Base-by-base conservation (phyloP, 2,329 filamentous ascomycete genomes). In the Colletotrichum tamarilloi region DNA sequence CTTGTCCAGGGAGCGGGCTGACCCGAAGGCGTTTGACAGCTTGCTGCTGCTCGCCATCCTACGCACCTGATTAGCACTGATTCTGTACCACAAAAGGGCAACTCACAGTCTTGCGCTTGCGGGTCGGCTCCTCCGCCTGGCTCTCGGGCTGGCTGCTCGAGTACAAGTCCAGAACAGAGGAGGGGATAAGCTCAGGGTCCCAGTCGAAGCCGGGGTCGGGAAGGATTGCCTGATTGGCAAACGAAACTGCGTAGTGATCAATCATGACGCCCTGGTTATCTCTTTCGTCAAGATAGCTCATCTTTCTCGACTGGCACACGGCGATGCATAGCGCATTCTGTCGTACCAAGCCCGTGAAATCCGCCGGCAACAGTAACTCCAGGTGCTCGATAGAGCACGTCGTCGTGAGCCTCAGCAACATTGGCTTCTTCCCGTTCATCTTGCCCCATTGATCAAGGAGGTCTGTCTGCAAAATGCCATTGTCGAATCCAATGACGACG, bases 301-400 rank as follows among this genome's bases (percentile, higher is more conserved):
- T 77, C 30, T 74, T 76, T 76, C 79, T 80, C 35, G 79, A 79
- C 58, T 79, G 80, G 9, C 77, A 78, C 24, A 82, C 70, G 52
- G 79, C 78, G 24, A 80, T 75, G 30, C 86, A 76, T 1, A 87
- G 80, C 2, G 84, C 82, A 64, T 85, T 88, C 71, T 86, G 88
- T 19, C 85, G 84, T 75, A 90, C 87, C 6, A 89, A 68, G 0
- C 78, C 74, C n/a, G 83, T 80, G 63, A 85, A 74, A 5, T 79
- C 76, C 2, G 82, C 79, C 1, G 82, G 81, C 30, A 90, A 80
- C 19, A 85, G 82, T 62, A 87, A 79, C 69, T 87, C 85, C 55
- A 91, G 83, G 72, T 91, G 89, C 77, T 91, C 89, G 49, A 91
- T 84, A 1, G 88, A 88, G 74, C 87, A 85, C 2, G 83, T 85